These are phyloP conservation scores for Venturiaceae sp. DNA, from an alignment of 2,329 filamentous ascomycete genomes.

Conservation along the genomic window DNA sequence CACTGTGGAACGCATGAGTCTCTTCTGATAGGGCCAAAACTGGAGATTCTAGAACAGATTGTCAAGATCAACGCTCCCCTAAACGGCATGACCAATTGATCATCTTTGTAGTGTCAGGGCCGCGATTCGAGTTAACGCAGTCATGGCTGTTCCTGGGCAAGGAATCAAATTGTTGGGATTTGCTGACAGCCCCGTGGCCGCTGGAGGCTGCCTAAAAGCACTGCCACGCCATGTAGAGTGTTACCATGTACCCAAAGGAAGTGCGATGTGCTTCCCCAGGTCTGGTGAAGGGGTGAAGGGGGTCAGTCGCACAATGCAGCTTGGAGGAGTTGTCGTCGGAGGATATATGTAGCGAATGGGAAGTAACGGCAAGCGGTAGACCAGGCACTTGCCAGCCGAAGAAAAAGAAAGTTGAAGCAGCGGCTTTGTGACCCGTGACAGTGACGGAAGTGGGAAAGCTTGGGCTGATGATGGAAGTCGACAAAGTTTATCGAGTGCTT, in stretches of 20 bases:
- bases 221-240: not conserved
- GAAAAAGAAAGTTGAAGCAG: not conserved
- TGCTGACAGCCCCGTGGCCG: no score
- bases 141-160: not conserved
- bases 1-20: no score
- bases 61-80: not conserved
- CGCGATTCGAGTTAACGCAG: not conserved
- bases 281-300: no score
- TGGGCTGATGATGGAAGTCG: not conserved
- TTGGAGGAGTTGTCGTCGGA: no score
- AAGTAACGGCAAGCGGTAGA: not conserved
- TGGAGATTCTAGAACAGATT: not conserved
- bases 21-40: not conserved
- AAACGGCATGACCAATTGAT: not conserved
- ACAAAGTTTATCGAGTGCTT: not conserved
- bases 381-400: not conserved
- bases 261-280: no score
- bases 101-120: not conserved
- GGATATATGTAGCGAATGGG: not conserved
- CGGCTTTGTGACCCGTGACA: not conserved
- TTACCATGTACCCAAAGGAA: not conserved
- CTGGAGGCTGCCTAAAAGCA: not conserved
- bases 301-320: no score
- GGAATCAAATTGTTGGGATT: not conserved
- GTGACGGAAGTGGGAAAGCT: not conserved